These are phyloP conservation scores for Hanseniaspora uvarum DNA, from an alignment of 1,139 yeast species.

Conservation along the genomic window DNA sequence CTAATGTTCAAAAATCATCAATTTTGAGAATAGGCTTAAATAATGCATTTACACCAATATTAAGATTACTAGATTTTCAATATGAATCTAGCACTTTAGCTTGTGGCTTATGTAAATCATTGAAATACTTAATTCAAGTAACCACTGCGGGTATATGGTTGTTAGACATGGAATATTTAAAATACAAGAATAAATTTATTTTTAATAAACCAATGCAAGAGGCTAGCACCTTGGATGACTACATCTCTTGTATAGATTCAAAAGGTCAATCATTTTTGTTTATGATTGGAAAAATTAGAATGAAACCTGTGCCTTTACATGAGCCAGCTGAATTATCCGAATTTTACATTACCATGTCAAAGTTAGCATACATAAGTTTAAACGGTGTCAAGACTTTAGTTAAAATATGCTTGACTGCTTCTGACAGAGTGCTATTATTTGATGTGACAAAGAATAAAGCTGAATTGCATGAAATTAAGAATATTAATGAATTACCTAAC, in stretches of 20 bases:
- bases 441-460: conserved; percentile 53
- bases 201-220: conserved; percentile 36
- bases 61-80: conserved; percentile 53
- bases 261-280: conserved; percentile 47
- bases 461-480: conserved; percentile 54
- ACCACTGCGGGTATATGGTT: conserved; percentile 56
- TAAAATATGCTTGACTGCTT: conserved; percentile 29
- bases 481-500: conserved; percentile 50
- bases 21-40: conserved; percentile 58
- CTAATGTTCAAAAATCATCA: conserved; percentile 52
- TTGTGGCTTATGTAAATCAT: conserved; percentile 51
- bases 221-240: conserved; percentile 47
- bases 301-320: conserved; percentile 4
- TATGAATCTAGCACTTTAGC: conserved; percentile 51
- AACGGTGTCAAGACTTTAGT: conserved; percentile 40
- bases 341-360: conserved; percentile 44
- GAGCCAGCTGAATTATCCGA: conserved; percentile 46
- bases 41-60: conserved; percentile 43
- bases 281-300: conserved; percentile 33
- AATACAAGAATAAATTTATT: conserved; percentile 33
- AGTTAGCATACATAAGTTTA: conserved; percentile 38
- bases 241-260: conserved; percentile 45
- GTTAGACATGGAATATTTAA: conserved; percentile 52
- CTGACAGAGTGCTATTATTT: conserved; percentile 49
- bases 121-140: conserved; percentile 60